Conservation (phyloP, 176 grass and related monocot species). For the Cenchrus fungigraminus region DNA sequence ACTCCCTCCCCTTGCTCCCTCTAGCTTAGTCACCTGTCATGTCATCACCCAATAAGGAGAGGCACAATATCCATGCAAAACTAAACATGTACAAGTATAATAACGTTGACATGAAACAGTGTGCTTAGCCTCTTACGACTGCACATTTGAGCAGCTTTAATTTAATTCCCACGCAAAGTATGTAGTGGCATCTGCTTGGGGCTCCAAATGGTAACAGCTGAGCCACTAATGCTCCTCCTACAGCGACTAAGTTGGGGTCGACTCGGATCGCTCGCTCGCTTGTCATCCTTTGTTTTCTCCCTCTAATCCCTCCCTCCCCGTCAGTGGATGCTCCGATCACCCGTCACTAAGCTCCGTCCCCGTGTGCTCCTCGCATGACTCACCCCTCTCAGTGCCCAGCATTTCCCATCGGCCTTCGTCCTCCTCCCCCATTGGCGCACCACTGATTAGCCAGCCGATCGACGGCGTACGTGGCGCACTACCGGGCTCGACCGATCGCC, state of each 20-base stretch:
- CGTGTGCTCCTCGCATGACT: not conserved
- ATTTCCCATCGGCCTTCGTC: slow-evolving; percentile 39
- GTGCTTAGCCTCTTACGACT: not conserved
- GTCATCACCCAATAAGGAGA: not conserved
- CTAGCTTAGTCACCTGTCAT: not conserved
- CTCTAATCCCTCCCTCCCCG: not conserved
- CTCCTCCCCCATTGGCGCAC: slow-evolving; percentile 41
- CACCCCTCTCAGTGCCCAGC: not conserved
- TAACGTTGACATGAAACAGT: slow-evolving; percentile 47
- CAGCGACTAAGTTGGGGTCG: slow-evolving; percentile 44
- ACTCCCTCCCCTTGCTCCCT: slow-evolving; percentile 14
- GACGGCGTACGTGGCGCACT: slow-evolving; percentile 35
- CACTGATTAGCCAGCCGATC: slow-evolving; percentile 31
- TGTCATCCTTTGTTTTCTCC: slow-evolving; percentile 23
- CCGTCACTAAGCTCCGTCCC: slow-evolving; percentile 31
- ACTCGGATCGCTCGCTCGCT: slow-evolving; percentile 42
- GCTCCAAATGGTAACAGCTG: slow-evolving; percentile 38
- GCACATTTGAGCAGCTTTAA: not conserved
- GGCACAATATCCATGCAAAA: not conserved
- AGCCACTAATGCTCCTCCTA: slow-evolving; percentile 40
- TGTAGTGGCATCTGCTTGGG: not conserved
- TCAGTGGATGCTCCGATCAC: slow-evolving; percentile 58
- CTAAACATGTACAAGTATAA: not conserved
- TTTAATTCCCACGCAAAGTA: slow-evolving; percentile 28
- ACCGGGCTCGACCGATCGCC: not conserved